Conservation (phyloP, 257 asterid genomes). For the Capsicum chinense region DNA sequence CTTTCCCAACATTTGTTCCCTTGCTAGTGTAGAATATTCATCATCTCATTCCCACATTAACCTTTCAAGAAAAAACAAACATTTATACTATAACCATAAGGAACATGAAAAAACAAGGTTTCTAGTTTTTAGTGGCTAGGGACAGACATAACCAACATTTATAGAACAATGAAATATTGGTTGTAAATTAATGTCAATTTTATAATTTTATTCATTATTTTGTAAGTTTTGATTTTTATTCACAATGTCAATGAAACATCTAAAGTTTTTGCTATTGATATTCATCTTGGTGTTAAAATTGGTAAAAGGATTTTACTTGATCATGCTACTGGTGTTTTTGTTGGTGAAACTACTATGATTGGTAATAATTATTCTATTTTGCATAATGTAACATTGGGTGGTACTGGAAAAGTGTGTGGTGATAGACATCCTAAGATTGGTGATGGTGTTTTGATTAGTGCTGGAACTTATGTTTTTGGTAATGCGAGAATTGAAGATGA, state of each 20-base stretch:
- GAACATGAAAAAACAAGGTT: neutral
- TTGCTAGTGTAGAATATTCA: conserved; percentile 46
- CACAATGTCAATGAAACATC: conserved; percentile 32
- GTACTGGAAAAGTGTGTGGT: conserved; percentile 80
- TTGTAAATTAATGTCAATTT: neutral
- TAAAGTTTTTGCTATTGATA: conserved; percentile 82
- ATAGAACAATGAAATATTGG: too few species aligned
- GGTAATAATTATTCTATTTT: conserved; percentile 84
- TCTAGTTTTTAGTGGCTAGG: neutral
- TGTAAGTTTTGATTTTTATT: neutral
- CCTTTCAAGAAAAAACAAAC: conserved; percentile 44
- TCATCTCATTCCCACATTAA: conserved; percentile 54
- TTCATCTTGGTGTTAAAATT: conserved; percentile 85
- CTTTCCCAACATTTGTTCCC: conserved; percentile 47
- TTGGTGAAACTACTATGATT: conserved; percentile 88
- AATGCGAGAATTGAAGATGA: conserved; percentile 78
- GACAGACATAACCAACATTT: neutral
- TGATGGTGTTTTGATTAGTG: conserved; percentile 88
- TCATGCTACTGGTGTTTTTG: conserved; percentile 85
- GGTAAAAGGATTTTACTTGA: conserved; percentile 88
- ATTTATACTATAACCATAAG: too few species aligned
- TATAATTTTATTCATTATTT: neutral
- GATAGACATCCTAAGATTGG: conserved; percentile 90
- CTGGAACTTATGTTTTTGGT: conserved; percentile 90
- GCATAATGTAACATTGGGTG: conserved; percentile 92